Base-by-base conservation (phyloP, 192 early-diverging fungal species). In the Spizellomyces punctatus region DNA sequence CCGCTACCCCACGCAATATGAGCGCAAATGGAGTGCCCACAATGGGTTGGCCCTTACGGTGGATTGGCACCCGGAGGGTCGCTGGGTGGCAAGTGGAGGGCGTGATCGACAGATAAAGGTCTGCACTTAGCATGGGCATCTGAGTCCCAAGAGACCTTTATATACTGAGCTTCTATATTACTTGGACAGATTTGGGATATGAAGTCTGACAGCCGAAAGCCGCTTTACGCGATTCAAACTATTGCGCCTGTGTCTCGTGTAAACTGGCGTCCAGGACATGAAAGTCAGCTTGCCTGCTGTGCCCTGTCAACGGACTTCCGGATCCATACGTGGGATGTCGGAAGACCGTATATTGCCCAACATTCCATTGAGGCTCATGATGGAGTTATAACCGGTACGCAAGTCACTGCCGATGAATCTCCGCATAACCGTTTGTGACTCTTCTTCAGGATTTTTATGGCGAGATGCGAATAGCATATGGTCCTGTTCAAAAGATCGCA, bases 401-500 rank as follows among this genome's bases (percentile, higher is more conserved):
- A 36, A 36, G 3, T 36, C 27, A 36, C 27, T 36, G 27, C 27
- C 3, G 27, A 36, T 36, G 27, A 36, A 36, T 36, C 27, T 36
- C 27, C 3, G 1, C 27, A 2, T 36, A 36, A 36, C 27, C 0
- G 27, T 0, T 8, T 14, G 2, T 21, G 10, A 61, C 17, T 22
- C 42, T 66, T 16, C 44, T 27, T 5, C 70, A 90, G 88, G 90
- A 9, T 82, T 94, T 50, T 74, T 88, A 19, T 94, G 92, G 91
- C 71, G 64, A 8, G 84, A 89, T 61, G 47, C 81, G 14, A 79
- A 87, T 62, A 82, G 79, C 1, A 42, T 94, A 0, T 92, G 86
- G 78, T 84, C 91, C 0, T 86, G 86, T n/a, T 89, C 90, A 2
- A 94, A 93, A 59, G 93, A 94, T 72, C 81, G 87, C n/a, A 84